Evolutionary conservation across 2,329 filamentous ascomycete species (phyloP).

Genomic region (Botrytis elliptica): DNA sequence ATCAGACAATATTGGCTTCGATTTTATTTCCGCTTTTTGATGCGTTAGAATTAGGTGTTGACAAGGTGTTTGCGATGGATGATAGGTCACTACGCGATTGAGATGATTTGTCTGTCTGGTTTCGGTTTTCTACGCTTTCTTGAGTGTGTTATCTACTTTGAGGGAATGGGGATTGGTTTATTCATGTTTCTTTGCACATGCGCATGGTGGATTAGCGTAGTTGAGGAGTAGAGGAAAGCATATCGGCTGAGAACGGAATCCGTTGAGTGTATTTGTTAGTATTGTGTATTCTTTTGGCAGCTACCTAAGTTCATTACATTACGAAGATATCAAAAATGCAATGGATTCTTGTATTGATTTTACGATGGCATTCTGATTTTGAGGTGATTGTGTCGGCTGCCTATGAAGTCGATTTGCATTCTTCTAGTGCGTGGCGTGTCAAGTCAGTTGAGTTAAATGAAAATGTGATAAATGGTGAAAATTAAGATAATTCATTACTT

Average conservation of each 20-base stretch:
- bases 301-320: background rate
- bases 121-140: background rate
- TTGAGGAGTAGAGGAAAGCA: background rate
- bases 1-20: constrained; percentile 5
- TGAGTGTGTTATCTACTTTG: background rate
- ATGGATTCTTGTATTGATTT: background rate
- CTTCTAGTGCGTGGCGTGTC: background rate
- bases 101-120: background rate
- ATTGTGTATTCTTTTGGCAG: background rate
- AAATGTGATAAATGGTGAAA: background rate
- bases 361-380: background rate
- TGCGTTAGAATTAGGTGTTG: constrained; percentile 4
- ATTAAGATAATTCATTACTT: constrained; percentile 3
- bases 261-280: background rate
- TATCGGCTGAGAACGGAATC: background rate
- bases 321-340: background rate
- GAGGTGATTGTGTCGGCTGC: background rate
- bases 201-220: background rate
- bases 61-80: background rate
- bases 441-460: no score
- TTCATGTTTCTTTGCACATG: background rate
- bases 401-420: no score
- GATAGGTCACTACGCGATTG: background rate
- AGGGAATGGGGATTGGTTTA: background rate
- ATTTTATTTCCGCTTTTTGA: background rate